These are phyloP conservation scores for Ophiostoma sp. DNA, from an alignment of 2,329 filamentous ascomycete genomes.

Conservation along the genomic window DNA sequence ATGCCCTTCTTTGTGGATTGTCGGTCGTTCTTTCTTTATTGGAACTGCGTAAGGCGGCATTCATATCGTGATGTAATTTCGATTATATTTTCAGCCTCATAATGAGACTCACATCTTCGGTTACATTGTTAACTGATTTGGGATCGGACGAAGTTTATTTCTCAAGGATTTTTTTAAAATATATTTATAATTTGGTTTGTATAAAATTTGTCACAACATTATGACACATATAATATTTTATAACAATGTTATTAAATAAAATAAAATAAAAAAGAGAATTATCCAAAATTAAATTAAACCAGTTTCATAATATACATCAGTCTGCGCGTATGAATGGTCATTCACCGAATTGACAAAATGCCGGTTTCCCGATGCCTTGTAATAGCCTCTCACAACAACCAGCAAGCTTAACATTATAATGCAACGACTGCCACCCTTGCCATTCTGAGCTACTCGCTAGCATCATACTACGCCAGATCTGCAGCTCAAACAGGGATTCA, in stretches of 20 bases:
- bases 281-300: too few species aligned
- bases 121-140: too few species aligned
- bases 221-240: too few species aligned
- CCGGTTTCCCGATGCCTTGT: not conserved
- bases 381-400: not conserved
- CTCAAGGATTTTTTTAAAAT: too few species aligned
- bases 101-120: not conserved
- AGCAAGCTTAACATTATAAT: not conserved
- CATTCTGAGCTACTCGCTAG: constrained; percentile 1
- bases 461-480: not conserved
- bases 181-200: too few species aligned
- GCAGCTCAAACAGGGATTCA: not conserved
- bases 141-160: too few species aligned
- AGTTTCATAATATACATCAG: too few species aligned
- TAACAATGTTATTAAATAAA: too few species aligned
- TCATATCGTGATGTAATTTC: not conserved
- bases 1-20: not conserved
- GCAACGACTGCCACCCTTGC: not conserved
- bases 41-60: not conserved
- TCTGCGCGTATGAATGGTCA: not conserved
- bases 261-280: too few species aligned
- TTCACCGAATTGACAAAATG: not conserved
- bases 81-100: not conserved
- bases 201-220: too few species aligned
- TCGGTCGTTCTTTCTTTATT: not conserved